Base-by-base conservation (phyloP, 2,329 filamentous ascomycete species). In the Beauveria sp. region DNA sequence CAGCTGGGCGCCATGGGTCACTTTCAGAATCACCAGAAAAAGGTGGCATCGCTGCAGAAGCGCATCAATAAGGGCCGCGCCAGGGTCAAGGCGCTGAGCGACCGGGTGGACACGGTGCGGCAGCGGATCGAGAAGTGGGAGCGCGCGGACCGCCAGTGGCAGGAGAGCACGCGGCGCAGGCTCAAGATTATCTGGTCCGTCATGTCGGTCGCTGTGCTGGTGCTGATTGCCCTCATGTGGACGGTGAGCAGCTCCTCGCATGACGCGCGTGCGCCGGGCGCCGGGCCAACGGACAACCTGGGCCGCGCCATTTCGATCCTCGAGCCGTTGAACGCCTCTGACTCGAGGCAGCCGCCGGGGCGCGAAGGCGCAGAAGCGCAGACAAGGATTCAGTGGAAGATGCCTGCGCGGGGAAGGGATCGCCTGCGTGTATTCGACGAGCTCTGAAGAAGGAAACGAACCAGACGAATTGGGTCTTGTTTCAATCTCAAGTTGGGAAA, bases 61-160 rank as follows among this genome's bases (percentile, higher is more conserved):
- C 81, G 89, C 43, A 83, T 93, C 34, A 75, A 81, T 58, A 72
- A 74, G 2, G 86, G 86, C 10, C 83, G 86, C 51, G 75, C 82
- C 53, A 84, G 81, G 66, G 85, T 89, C 42, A 77, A 81, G 56
- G 73, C 75, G 18, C 77, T 92, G 43, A 85, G 85, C 62, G 78
- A 78, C 49, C 79, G 89, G 54, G 83, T 93, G 3, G 85, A 87
- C 57, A 74, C 79, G 16, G 87, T 90, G 14, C 80, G 84, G 55
- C 74, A 80, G 60, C 79, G 84, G 8, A 84, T 93, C 16, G 86
- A 89, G 69, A 76, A 78, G 30, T 90, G 88, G 81, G 87, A 90
- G 70, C 79, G 78, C 61, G 80, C 83, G 1, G 89, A 92, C 72
- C 78, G 77, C 53, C 83, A 86, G 67, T 88, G 86, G 79, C 84